These are phyloP conservation scores for Euphorbia pulcherrima DNA, from an alignment of 345 rosid genomes.

Conservation along the genomic window DNA sequence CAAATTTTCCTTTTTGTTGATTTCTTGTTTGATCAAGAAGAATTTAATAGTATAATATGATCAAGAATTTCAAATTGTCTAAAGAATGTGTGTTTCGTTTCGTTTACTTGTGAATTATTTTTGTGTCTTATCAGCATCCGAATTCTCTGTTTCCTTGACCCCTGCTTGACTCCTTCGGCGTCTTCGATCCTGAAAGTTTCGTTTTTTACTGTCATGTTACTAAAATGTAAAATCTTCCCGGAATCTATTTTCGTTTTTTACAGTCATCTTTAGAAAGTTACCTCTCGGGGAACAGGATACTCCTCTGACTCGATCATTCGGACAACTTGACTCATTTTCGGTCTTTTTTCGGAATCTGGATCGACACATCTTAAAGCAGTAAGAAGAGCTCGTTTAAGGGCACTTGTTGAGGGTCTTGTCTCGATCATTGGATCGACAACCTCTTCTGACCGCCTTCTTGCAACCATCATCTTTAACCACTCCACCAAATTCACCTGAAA, in stretches of 20 bases:
- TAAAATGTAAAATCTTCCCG: neutral
- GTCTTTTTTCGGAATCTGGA: conserved; percentile 90
- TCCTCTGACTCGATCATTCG: conserved; percentile 96
- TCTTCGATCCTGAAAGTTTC: conserved; percentile 63
- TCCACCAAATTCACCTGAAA: conserved; percentile 88
- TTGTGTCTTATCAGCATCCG: conserved; percentile 35
- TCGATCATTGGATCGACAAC: conserved; percentile 79
- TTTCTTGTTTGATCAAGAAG: conserved; percentile 1
- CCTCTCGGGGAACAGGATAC: conserved; percentile 84
- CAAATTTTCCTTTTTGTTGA: neutral
- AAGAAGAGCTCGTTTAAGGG: conserved; percentile 84
- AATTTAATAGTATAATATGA: neutral
- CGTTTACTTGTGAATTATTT: conserved; percentile 3
- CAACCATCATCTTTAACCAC: conserved; percentile 94
- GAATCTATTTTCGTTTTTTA: neutral
- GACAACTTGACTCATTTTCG: conserved; percentile 92
- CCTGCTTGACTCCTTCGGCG: conserved; percentile 50
- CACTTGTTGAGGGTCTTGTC: conserved; percentile 70
- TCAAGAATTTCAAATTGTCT: conserved; percentile 1
- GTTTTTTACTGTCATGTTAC: conserved; percentile 2
- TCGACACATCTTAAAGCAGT: conserved; percentile 95
- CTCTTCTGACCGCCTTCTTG: conserved; percentile 71
- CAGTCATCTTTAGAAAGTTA: conserved; percentile 26
- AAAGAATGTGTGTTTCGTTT: conserved; percentile 17
- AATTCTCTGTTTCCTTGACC: conserved; percentile 35